phyloP scores from a whole-genome alignment of 805 yeast genomes.

The Candida incommunis region DNA sequence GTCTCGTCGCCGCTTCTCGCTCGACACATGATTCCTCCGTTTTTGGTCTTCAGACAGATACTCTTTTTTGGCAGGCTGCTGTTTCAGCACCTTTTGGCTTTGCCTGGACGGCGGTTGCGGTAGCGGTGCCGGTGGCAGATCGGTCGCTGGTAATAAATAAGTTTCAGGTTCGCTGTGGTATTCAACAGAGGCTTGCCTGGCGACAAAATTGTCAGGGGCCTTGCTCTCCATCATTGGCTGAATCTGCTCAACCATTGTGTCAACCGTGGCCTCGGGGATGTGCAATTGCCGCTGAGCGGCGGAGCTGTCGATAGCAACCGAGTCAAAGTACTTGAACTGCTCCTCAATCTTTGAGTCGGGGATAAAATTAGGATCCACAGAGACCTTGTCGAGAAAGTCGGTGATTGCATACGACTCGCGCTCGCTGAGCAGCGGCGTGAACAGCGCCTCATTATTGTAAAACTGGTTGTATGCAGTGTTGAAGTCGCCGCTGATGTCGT shows the following conservation, averaged over 20 bases:
- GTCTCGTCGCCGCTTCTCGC: conserved; percentile 27
- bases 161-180: neutral
- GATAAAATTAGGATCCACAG: conserved; percentile 18
- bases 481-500: conserved; percentile 1
- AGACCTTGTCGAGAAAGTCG: conserved; percentile 17
- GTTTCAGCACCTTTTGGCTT: neutral
- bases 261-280: neutral
- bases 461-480: neutral
- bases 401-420: conserved; percentile 18
- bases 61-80: conserved; percentile 9
- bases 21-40: conserved; percentile 24
- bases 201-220: neutral
- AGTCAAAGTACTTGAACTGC: neutral
- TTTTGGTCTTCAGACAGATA: conserved; percentile 22
- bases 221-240: neutral
- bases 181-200: neutral
- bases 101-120: neutral
- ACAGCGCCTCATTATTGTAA: conserved; percentile 2
- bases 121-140: neutral
- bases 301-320: neutral
- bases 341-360: conserved; percentile 19
- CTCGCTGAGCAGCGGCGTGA: conserved; percentile 12
- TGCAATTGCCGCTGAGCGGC: neutral
- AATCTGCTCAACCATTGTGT: neutral
- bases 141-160: neutral